These are phyloP conservation scores for Prunella vulgaris DNA, from an alignment of 257 asterid species.

Conservation along the genomic window DNA sequence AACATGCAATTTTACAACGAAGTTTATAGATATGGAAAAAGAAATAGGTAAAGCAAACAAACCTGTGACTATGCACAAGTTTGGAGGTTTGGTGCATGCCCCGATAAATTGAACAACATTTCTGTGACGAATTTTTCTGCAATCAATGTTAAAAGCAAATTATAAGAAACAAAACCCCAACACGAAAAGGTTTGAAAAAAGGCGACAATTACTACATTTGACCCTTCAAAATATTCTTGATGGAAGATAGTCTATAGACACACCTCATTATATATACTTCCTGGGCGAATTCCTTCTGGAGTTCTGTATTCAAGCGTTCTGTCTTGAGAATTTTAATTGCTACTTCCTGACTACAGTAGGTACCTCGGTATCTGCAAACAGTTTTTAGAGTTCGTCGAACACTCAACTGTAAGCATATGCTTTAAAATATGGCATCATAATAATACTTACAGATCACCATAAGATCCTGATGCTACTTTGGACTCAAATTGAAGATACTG, in stretches of 20 bases:
- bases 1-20: slow-evolving; percentile 10
- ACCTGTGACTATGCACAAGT: slow-evolving; percentile 97
- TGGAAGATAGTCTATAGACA: slow-evolving; percentile 18
- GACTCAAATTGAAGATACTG: slow-evolving; percentile 35
- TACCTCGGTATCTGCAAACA: slow-evolving; percentile 71
- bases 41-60: slow-evolving; percentile 11
- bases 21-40: slow-evolving; percentile 6
- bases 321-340: slow-evolving; percentile 96
- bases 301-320: slow-evolving; percentile 69
- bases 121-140: slow-evolving; percentile 97
- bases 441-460: slow-evolving; percentile 58
- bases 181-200: background rate
- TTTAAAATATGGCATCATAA: background rate
- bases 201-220: background rate
- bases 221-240: background rate
- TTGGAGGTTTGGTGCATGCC: slow-evolving; percentile 92
- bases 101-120: slow-evolving; percentile 97
- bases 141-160: slow-evolving; percentile 15
- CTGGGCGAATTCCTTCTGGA: slow-evolving; percentile 93
- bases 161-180: background rate
- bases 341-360: slow-evolving; percentile 84
- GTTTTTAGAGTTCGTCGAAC: slow-evolving; percentile 13
- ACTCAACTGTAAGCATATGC: slow-evolving; percentile 19
- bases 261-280: slow-evolving; percentile 98
- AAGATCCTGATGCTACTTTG: slow-evolving; percentile 70